phyloP scores from a whole-genome alignment of 148 eudicot species.

The Vaccinium myrtillus region DNA sequence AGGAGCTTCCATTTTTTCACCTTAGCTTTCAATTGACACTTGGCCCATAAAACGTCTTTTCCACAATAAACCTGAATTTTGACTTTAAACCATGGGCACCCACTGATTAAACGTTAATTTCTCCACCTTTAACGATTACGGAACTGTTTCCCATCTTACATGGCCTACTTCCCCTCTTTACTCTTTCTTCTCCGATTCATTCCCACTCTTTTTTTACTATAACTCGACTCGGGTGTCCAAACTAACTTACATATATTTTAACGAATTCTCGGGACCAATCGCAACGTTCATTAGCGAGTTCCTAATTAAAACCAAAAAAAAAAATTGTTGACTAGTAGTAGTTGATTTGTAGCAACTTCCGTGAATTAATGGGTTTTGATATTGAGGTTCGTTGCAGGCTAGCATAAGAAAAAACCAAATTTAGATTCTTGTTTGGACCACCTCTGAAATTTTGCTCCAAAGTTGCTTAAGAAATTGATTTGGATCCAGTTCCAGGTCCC shows the following conservation, averaged over 20 bases:
- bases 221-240: too few relatives aligned
- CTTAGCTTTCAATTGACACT: background rate
- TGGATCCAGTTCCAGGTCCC: background rate
- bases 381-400: background rate
- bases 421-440: background rate
- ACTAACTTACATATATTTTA: too few relatives aligned
- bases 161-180: background rate
- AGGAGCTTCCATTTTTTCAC: background rate
- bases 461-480: background rate
- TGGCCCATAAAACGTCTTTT: background rate
- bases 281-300: too few relatives aligned
- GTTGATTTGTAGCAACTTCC: background rate
- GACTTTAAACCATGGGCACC: background rate
- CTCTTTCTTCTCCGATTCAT: background rate
- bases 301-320: too few relatives aligned
- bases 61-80: background rate
- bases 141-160: background rate
- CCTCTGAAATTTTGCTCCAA: background rate
- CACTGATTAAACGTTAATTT: background rate
- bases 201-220: too few relatives aligned
- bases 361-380: background rate
- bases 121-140: background rate
- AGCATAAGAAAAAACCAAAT: background rate
- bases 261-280: too few relatives aligned
- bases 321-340: too few relatives aligned